Evolutionary conservation across 2,329 filamentous ascomycete genomes (phyloP).

Genomic region (Colletotrichum liaoningense): DNA sequence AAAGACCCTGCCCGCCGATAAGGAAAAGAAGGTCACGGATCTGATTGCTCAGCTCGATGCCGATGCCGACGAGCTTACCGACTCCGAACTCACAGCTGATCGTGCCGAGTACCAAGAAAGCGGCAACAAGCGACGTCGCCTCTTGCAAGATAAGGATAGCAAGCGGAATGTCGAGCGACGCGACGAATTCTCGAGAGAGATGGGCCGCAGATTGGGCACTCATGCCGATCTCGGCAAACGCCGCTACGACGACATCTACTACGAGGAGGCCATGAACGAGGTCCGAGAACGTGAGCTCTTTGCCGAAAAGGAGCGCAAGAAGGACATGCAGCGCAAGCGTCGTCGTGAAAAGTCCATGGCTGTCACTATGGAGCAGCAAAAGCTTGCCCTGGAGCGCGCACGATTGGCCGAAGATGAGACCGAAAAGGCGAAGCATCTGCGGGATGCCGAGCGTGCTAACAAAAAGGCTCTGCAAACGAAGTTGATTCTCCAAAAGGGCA

Average conservation of each 20-base stretch:
- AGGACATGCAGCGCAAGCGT: constrained; percentile 98
- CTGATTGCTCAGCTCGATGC: constrained; percentile 59
- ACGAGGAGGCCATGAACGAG: constrained; percentile 83
- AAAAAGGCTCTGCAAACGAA: constrained; percentile 95
- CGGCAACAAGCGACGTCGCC: constrained; percentile 74
- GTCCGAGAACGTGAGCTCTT: constrained; percentile 91
- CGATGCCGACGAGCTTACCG: constrained; percentile 58
- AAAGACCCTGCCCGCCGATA: constrained; percentile 65
- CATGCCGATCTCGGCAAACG: constrained; percentile 79
- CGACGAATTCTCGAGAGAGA: constrained; percentile 68
- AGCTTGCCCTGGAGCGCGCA: constrained; percentile 82
- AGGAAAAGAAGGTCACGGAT: constrained; percentile 77
- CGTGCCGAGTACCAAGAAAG: constrained; percentile 63
- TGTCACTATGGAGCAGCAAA: constrained; percentile 90
- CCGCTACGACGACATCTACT: constrained; percentile 81
- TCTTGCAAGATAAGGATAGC: constrained; percentile 72
- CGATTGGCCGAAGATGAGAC: constrained; percentile 83
- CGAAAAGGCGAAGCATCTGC: constrained; percentile 82
- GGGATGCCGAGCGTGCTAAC: constrained; percentile 88
- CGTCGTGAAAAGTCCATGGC: constrained; percentile 96
- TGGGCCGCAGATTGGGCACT: constrained; percentile 71
- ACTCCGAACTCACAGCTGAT: constrained; percentile 57
- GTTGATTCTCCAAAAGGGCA: constrained; percentile 86
- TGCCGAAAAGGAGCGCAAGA: constrained; percentile 98
- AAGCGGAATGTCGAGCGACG: constrained; percentile 72